These are phyloP conservation scores for Acacia concinna DNA, from an alignment of 331 rosid genomes.

Conservation along the genomic window DNA sequence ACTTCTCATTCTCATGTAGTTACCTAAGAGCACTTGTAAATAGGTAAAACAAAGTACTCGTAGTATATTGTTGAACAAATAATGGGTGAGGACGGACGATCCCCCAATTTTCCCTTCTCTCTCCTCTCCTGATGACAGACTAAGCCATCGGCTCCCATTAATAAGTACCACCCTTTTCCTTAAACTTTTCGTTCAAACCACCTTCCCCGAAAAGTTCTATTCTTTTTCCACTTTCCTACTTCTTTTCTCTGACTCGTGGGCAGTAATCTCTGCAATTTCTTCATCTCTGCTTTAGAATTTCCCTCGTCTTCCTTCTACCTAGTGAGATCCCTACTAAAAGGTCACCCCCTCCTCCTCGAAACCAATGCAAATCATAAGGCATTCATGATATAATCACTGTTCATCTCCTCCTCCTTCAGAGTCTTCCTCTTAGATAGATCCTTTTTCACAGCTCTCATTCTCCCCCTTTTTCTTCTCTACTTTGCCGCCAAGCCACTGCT, in stretches of 20 bases:
- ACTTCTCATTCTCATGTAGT: too few relatives aligned
- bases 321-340: constrained; percentile 43
- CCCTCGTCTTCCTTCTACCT: constrained; percentile 30
- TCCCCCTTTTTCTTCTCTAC: constrained; percentile 10
- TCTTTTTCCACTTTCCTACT: constrained; percentile 33
- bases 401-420: constrained; percentile 3
- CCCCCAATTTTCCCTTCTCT: background rate
- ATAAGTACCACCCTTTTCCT: constrained; percentile 47
- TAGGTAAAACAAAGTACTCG: too few relatives aligned
- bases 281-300: constrained; percentile 15
- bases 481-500: background rate
- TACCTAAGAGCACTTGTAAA: too few relatives aligned
- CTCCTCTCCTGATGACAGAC: background rate
- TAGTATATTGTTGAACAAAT: background rate
- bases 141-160: constrained; percentile 46
- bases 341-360: constrained; percentile 25
- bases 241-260: constrained; percentile 28
- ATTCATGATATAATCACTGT: constrained; percentile 49
- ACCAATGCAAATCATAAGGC: constrained; percentile 64
- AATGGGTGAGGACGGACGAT: constrained; percentile 2
- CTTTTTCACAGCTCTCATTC: constrained; percentile 24
- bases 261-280: constrained; percentile 18
- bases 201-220: constrained; percentile 40
- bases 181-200: constrained; percentile 45
- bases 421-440: background rate